Evolutionary conservation across 805 yeast genomes (phyloP).

Genomic region (Saturnispora kantuleensis): DNA sequence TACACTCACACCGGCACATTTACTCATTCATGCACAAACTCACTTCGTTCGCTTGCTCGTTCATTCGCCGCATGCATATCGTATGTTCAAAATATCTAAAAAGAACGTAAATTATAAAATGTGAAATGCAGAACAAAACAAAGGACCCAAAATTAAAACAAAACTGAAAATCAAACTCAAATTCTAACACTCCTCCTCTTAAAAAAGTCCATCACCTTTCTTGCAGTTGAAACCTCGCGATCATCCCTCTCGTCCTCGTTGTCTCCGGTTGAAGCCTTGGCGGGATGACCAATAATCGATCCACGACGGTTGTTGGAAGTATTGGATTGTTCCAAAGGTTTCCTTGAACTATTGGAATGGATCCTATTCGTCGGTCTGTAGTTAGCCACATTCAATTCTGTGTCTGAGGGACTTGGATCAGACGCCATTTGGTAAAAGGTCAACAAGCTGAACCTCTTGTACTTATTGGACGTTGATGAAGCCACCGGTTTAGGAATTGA

Average conservation of each 20-base stretch:
- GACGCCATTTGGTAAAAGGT: slow-evolving; percentile 21
- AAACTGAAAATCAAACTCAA: slow-evolving; percentile 9
- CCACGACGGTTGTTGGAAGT: slow-evolving; percentile 4
- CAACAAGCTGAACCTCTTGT: slow-evolving; percentile 26
- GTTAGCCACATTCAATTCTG: background rate
- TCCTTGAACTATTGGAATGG: slow-evolving; percentile 1
- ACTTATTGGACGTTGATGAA: slow-evolving; percentile 10
- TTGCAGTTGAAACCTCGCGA: slow-evolving; percentile 65
- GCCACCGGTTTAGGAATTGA: background rate
- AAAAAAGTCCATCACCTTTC: slow-evolving; percentile 69
- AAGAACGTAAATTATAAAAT: background rate
- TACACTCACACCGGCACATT: too few relatives aligned
- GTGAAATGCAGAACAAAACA: background rate
- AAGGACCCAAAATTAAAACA: background rate
- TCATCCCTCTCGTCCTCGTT: slow-evolving; percentile 17
- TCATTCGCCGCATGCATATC: too few relatives aligned
- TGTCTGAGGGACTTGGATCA: slow-evolving; percentile 11
- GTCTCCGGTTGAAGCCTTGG: background rate
- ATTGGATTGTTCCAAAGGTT: slow-evolving; percentile 14
- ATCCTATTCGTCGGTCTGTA: background rate
- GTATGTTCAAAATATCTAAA: too few relatives aligned
- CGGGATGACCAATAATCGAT: background rate
- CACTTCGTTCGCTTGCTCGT: too few relatives aligned
- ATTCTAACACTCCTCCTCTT: slow-evolving; percentile 49
- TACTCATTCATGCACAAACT: too few relatives aligned